Base-by-base conservation (phyloP, 2,329 filamentous ascomycete genomes). In the Blastomyces parvus region DNA sequence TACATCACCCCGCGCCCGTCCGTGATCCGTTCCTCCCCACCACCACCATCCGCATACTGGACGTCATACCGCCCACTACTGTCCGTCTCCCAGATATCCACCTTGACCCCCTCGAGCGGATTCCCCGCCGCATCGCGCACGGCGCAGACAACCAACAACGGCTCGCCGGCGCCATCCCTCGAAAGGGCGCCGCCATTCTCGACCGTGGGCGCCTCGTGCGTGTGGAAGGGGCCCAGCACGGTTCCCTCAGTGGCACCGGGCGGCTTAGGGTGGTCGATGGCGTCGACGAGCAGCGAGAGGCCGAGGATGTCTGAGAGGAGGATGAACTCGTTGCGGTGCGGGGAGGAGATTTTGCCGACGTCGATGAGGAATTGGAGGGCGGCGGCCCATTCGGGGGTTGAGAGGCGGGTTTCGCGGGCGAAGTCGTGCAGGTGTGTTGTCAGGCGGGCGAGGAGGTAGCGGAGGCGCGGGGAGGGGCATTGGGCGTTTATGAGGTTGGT, bases 1-100 rank as follows among this genome's bases (percentile, higher is more conserved):
- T 77, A 76, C 80, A 91, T 82, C 63, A 93, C 81, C 63, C 88
- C 89, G 52, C 90, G 80, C 58, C 90, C 89, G 77, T 90, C 88
- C 0, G 89, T 88, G 1, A 22, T 14, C 48, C 48, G n/a, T n/a
- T 19, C 48, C 25, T 36, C 5, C n/a, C 9, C 13, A 79, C 81
- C 8, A 81, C 75, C 83, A 79, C 81, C 8, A 81, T 75, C 83
- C 0, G 83, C 79, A 72, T 91, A 86, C 75, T 94, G 89, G 65
- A 93, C 89, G 71, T 94, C 90, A 72, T 94, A 94, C 70, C 87
- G 85, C 11, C 90, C 90, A n/a, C 84, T 84, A 64, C 83, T 86
- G 73, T 93, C 90, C 9, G 89, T 91, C 77, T 93, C 89, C 90
- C 90, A 94, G 67, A 94, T 87, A 74, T 94, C 89, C 66, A 93